A percentile compares a stretch with the other conserved stretches of the same genome.
These are phyloP conservation scores for Alternaria arborescens DNA, from an alignment of 2,329 filamentous ascomycete species.

Conservation along the genomic window DNA sequence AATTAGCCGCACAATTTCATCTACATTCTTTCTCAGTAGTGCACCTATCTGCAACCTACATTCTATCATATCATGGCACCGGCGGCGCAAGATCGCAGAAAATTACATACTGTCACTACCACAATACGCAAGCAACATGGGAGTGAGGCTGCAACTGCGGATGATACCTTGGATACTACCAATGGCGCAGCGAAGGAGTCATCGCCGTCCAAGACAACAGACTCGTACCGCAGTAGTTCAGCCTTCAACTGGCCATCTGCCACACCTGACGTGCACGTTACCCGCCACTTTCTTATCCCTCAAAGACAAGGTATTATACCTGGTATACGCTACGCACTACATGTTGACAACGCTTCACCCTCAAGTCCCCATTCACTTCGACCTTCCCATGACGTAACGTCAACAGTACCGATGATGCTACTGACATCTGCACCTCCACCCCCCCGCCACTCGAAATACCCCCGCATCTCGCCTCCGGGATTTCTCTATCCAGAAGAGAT, in stretches of 20 bases:
- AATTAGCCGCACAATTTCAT: not conserved
- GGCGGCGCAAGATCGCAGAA: not conserved
- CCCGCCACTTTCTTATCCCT: not conserved
- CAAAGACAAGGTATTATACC: conserved; percentile 10
- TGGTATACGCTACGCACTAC: not conserved
- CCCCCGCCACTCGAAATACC: conserved; percentile 8
- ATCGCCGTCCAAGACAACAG: not conserved
- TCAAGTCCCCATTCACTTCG: not conserved
- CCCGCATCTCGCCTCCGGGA: conserved; percentile 12
- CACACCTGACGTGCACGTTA: not conserved
- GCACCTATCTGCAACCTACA: not conserved
- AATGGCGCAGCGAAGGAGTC: not conserved
- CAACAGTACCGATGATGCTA: not conserved
- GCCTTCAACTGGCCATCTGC: not conserved
- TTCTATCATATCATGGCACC: not conserved
- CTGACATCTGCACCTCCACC: not conserved
- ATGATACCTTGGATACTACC: not conserved
- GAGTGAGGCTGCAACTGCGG: not conserved
- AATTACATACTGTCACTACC: not conserved
- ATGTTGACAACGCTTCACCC: not conserved
- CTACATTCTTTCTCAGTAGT: not conserved
- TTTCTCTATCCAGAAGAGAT: conserved; percentile 21
- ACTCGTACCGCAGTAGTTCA: not conserved
- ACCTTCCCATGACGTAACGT: not conserved
- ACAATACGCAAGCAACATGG: not conserved